Base-by-base conservation (phyloP, 768 basidiomycete species). In the Russula griseocarnosa region DNA sequence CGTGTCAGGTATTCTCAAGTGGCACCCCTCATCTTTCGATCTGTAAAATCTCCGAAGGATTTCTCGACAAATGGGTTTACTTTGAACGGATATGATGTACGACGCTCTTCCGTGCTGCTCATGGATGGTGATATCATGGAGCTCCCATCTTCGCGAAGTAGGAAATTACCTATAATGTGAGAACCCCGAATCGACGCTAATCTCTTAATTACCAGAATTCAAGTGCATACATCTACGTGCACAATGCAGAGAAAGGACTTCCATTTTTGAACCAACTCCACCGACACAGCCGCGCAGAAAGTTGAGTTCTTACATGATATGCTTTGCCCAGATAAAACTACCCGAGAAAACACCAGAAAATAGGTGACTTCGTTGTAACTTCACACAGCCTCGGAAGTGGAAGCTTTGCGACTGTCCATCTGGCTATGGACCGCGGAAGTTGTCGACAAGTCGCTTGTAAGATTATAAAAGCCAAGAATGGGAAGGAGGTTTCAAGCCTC, bases 371-470 rank as follows among this genome's bases (percentile, higher is more conserved):
- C 69, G 75, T 83, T 18, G 84, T 92, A n/a, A 90, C 87, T 22
- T 85, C 86, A 4, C 88, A 92, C 64, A 88, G 86, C 68, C 81
- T 93, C 14, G 91, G 91, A 47, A 86, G 83, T 26, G 91, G 91
- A 5, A 87, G 87, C 47, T 93, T 92, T 73, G 91, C 90, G 0
- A 87, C 86, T 1, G 91, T 93, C 1, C 86, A 91, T 69, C 80
- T 93, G 26, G 89, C 90, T 20, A 78, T 90, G 62, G 88, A 90
- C 70, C 82, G 79, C 11, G 72, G 74, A 10, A 82, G 78, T 52
- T 81, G 84, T 67, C 80, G 84, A 50, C 91, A 93, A 74, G 88
- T 90, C 30, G 91, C 91, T 24, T 92, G 90, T 73, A 93, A 93
- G 73, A 90, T 85, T 62, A 88, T 93, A 70, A 83, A 82, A 67